phyloP scores from a whole-genome alignment of 352 stramenopile species.

The Pythium aristosporum region DNA sequence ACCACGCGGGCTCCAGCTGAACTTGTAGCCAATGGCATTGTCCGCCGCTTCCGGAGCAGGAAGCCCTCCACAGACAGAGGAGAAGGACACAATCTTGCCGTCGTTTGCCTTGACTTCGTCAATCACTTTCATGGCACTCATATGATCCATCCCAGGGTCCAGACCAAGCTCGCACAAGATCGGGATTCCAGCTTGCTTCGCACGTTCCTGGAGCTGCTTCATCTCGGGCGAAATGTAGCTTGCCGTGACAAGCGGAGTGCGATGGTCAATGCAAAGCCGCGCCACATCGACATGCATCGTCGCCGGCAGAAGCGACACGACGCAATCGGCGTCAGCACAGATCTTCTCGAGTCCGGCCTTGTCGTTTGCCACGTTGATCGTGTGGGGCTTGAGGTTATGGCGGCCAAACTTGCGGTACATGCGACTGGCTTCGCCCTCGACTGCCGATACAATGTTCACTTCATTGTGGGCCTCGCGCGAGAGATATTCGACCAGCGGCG shows the following conservation, averaged over 20 bases:
- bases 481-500: constrained; percentile 86
- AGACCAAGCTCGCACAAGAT: constrained; percentile 96
- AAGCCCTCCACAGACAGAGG: constrained; percentile 94
- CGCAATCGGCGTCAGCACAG: constrained; percentile 85
- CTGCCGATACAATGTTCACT: constrained; percentile 69
- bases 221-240: constrained; percentile 96
- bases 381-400: constrained; percentile 66
- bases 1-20: constrained; percentile 95
- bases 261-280: constrained; percentile 83
- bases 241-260: constrained; percentile 91
- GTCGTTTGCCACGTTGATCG: constrained; percentile 76
- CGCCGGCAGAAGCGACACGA: constrained; percentile 93
- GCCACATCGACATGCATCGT: constrained; percentile 93
- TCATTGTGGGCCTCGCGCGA: constrained; percentile 69
- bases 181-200: constrained; percentile 75
- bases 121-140: constrained; percentile 97
- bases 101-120: constrained; percentile 91
- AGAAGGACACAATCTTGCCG: constrained; percentile 91
- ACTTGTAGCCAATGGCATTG: constrained; percentile 97
- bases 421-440: constrained; percentile 69
- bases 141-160: constrained; percentile 96
- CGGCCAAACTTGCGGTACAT: constrained; percentile 71
- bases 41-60: constrained; percentile 93
- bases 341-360: constrained; percentile 56
- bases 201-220: constrained; percentile 72